Percentiles rank a stretch among this genome's conserved stretches.
These are phyloP conservation scores for Entomortierella chlamydospora DNA, from an alignment of 192 early-diverging fungal species.

Conservation along the genomic window DNA sequence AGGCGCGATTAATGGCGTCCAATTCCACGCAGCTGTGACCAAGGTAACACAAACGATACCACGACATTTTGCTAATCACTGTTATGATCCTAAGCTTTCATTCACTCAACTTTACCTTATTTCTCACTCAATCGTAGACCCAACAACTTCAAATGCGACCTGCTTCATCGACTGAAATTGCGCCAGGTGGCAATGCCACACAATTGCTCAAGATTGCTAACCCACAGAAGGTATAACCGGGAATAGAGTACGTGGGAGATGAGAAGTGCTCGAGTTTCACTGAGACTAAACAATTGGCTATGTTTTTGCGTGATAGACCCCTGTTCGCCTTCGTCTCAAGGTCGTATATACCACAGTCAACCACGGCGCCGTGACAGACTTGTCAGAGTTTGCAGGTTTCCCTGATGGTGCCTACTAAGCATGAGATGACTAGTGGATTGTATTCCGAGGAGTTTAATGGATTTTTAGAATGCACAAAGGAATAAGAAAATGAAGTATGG, in stretches of 20 bases:
- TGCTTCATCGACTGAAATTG: constrained; percentile 74
- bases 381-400: constrained; percentile 69
- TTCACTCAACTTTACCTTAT: background rate
- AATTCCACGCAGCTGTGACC: constrained; percentile 94
- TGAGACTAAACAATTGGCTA: background rate
- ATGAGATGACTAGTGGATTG: too few species aligned
- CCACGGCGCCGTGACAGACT: constrained; percentile 62
- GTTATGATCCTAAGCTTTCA: too few species aligned
- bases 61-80: too few species aligned
- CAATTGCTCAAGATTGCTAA: constrained; percentile 92
- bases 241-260: too few species aligned
- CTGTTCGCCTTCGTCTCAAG: constrained; percentile 67
- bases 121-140: constrained; percentile 45
- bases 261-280: too few species aligned
- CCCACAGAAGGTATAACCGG: constrained; percentile 67
- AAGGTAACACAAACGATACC: constrained; percentile 56
- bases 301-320: constrained; percentile 49
- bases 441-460: too few species aligned
- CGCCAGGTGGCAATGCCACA: constrained; percentile 69
- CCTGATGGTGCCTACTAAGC: constrained; percentile 64
- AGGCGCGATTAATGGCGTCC: constrained; percentile 69
- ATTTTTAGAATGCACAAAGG: background rate
- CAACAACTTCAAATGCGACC: constrained; percentile 89
- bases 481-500: background rate
- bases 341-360: constrained; percentile 62